Evolutionary conservation across 202 grass and related monocot species (phyloP).

Genomic region (Zizania palustris): DNA sequence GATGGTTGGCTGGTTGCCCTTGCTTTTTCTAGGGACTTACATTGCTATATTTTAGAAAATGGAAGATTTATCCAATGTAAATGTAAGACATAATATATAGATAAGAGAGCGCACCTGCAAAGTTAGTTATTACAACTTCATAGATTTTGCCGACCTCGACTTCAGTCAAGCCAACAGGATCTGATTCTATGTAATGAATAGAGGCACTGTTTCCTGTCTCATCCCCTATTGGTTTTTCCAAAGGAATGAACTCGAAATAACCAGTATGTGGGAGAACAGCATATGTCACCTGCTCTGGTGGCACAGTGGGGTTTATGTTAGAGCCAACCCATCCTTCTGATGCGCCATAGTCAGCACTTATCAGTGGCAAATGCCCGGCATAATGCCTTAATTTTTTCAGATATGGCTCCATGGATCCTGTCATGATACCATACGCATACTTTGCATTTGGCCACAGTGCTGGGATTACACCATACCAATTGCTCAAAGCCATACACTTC

Average conservation of each 20-base stretch:
- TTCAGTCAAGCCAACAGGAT: conserved; percentile 77
- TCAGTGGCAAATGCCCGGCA: conserved; percentile 75
- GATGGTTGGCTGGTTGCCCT: background rate
- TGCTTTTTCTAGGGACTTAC: background rate
- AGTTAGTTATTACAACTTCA: conserved; percentile 82
- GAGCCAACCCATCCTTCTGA: conserved; percentile 98
- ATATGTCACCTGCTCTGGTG: conserved; percentile 81
- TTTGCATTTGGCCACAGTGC: conserved; percentile 89
- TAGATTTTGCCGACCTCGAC: conserved; percentile 85
- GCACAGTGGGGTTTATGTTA: conserved; percentile 67
- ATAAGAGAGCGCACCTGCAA: conserved; percentile 63
- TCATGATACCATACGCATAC: conserved; percentile 93
- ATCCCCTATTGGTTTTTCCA: conserved; percentile 67
- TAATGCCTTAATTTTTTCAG: conserved; percentile 91
- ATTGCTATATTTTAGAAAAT: background rate
- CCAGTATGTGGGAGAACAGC: conserved; percentile 74
- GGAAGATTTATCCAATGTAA: background rate
- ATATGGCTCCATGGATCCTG: conserved; percentile 98
- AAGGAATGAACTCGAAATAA: conserved; percentile 96
- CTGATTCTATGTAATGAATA: conserved; percentile 81
- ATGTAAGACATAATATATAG: background rate
- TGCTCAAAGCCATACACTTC: conserved; percentile 66
- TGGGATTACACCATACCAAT: conserved; percentile 93
- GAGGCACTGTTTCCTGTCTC: conserved; percentile 53
- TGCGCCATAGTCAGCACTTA: conserved; percentile 85